Base-by-base conservation (phyloP, 176 grass and related monocot species). In the Thinopyrum elongatum region DNA sequence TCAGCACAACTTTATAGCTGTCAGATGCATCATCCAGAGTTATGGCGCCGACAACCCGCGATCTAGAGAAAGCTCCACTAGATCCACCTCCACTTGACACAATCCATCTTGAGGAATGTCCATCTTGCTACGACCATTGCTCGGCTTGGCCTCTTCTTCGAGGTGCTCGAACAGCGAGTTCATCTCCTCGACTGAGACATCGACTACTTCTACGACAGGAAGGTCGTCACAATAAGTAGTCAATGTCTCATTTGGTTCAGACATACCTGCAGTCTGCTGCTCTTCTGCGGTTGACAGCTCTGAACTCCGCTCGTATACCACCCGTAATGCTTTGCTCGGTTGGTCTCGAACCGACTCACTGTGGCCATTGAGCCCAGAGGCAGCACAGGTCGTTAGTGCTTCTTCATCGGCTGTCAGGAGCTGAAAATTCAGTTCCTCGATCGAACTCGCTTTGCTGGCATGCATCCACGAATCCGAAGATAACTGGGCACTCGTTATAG, bases 131-230 rank as follows among this genome's bases (percentile, higher is more conserved):
- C 46, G 73, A 51, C 73, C 44, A 53, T 55, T 76, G 73, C 44
- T 31, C 7, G 19, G 27, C 0, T 64, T 57, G 3, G 13, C 22
- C 39, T 39, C 71, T 70, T 83, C 38, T 80, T 78, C 46, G 0
- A 86, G 17, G 9, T 86, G 44, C 76, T 36, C 49, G 38, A 92
- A 84, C 36, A 39, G 29, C 3, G 39, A 85, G 34, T 33, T 62
- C 80, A 83, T 57, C 22, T 70, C 38, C 58, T 88, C 62, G 44
- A 29, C 65, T 12, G 65, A 88, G 68, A 53, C 49, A 53, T 53
- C 19, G 49, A 39, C 80, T 70, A 44, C 35, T 89, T 89, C 47
- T 74, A 80, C 12, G 75, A 84, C 28, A 67, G 73, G 57, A 82
- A 79, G 76, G 8, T 81, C 47, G 23, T 6, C 14, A 7, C 6